Evolutionary conservation across 192 early-diverging fungal species (phyloP).

Genomic region (Allomyces macrogynus): DNA sequence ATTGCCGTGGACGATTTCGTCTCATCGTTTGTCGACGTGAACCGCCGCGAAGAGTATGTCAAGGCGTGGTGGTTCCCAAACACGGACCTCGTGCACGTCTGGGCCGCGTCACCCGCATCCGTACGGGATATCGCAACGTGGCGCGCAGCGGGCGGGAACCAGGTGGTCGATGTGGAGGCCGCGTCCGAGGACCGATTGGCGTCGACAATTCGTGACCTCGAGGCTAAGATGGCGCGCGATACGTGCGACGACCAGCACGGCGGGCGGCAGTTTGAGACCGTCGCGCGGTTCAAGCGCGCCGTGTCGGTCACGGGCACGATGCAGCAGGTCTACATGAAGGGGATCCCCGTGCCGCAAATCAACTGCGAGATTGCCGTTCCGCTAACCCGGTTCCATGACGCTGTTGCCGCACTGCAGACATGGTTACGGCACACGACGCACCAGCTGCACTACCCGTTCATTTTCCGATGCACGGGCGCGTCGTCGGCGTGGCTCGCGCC

Average conservation of each 20-base stretch:
- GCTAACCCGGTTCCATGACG: slow-evolving; percentile 5
- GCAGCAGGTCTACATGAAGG: slow-evolving; percentile 12
- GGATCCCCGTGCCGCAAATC: slow-evolving; percentile 18
- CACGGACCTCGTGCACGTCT: slow-evolving; percentile 15
- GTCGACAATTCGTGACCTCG: not conserved
- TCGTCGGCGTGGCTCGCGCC: slow-evolving; percentile 10
- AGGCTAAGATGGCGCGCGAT: not conserved
- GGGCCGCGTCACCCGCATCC: slow-evolving; percentile 8
- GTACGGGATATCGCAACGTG: slow-evolving; percentile 5
- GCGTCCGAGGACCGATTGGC: not conserved
- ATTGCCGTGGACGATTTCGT: slow-evolving; percentile 8
- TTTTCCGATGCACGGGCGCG: slow-evolving; percentile 11
- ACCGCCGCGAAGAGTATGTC: slow-evolving; percentile 7
- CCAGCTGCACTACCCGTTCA: slow-evolving; percentile 15
- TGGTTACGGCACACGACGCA: slow-evolving; percentile 2
- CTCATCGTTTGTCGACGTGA: slow-evolving; percentile 2
- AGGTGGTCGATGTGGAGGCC: not conserved
- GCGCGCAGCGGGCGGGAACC: not conserved
- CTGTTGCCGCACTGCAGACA: slow-evolving; percentile 5
- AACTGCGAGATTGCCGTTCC: slow-evolving; percentile 19
- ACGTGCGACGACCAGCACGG: not conserved
- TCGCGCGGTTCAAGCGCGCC: slow-evolving; percentile 10
- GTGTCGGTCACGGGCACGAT: slow-evolving; percentile 7
- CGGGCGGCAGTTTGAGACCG: slow-evolving; percentile 9
- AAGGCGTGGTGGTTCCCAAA: slow-evolving; percentile 24